Conservation (phyloP, 2,329 filamentous ascomycete species). For the Macrophomina phaseolina region DNA sequence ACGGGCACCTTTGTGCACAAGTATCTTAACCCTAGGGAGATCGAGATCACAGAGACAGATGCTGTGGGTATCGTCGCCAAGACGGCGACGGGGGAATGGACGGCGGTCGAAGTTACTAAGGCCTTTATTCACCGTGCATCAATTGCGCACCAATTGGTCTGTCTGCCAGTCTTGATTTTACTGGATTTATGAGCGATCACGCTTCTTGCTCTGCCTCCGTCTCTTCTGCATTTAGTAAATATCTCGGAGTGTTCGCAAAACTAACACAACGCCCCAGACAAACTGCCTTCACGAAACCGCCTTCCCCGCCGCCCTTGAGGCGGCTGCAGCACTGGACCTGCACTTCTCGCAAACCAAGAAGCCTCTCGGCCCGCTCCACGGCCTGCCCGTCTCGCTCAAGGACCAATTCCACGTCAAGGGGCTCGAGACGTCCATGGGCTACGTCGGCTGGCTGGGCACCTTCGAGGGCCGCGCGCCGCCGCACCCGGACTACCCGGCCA, state of each 20-base stretch:
- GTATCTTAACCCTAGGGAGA: conserved; percentile 59
- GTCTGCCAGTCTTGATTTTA: neutral
- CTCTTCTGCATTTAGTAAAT: no score
- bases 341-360: conserved; percentile 44
- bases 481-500: conserved; percentile 53
- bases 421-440: conserved; percentile 61
- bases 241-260: no score
- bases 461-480: conserved; percentile 61
- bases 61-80: conserved; percentile 62
- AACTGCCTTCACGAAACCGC: conserved; percentile 55
- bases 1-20: conserved; percentile 63
- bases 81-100: conserved; percentile 62
- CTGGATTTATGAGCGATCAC: no score
- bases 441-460: conserved; percentile 69
- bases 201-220: no score
- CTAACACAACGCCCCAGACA: conserved; percentile 30
- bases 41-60: conserved; percentile 67
- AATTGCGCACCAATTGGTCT: conserved; percentile 56
- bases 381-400: conserved; percentile 55
- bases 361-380: conserved; percentile 54
- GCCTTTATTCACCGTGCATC: conserved; percentile 64
- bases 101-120: conserved; percentile 59
- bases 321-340: conserved; percentile 49
- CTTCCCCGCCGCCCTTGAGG: conserved; percentile 52
- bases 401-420: conserved; percentile 57